Conservation (phyloP, 345 rosid species). For the Gossypium australe region DNA sequence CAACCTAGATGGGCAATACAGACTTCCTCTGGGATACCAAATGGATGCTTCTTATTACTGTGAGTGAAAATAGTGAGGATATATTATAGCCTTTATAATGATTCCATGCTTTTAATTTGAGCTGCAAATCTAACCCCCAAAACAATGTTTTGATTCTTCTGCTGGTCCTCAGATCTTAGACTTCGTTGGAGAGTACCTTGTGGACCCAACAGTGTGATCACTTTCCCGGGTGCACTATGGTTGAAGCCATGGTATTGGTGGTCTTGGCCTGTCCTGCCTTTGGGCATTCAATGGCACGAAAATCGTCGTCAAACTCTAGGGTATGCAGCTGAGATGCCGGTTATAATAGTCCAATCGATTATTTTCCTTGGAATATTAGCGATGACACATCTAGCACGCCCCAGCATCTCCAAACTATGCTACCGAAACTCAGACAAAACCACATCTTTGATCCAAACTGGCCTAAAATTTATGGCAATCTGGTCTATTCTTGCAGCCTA, state of each 20-base stretch:
- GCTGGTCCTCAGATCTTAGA: conserved; percentile 51
- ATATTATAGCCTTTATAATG: neutral
- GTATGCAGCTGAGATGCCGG: conserved; percentile 72
- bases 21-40: conserved; percentile 96
- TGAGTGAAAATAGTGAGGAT: conserved; percentile 30
- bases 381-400: conserved; percentile 59
- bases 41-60: conserved; percentile 96
- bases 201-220: conserved; percentile 88
- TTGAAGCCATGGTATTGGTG: conserved; percentile 99
- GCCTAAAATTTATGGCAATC: conserved; percentile 51
- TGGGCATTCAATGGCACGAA: conserved; percentile 84
- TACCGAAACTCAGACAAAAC: conserved; percentile 57
- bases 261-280: conserved; percentile 95
- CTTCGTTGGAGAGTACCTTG: conserved; percentile 92
- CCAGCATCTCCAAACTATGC: conserved; percentile 75
- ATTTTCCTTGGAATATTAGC: conserved; percentile 56
- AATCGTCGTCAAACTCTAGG: conserved; percentile 67
- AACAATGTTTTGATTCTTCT: neutral
- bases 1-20: conserved; percentile 54
- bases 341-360: conserved; percentile 53
- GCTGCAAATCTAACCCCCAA: neutral
- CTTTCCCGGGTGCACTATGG: conserved; percentile 94
- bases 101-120: neutral
- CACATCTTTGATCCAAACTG: conserved; percentile 43
- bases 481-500: conserved; percentile 78